Base-by-base conservation (phyloP, 164 flowering plant genomes). In the Cinnamomum chago region DNA sequence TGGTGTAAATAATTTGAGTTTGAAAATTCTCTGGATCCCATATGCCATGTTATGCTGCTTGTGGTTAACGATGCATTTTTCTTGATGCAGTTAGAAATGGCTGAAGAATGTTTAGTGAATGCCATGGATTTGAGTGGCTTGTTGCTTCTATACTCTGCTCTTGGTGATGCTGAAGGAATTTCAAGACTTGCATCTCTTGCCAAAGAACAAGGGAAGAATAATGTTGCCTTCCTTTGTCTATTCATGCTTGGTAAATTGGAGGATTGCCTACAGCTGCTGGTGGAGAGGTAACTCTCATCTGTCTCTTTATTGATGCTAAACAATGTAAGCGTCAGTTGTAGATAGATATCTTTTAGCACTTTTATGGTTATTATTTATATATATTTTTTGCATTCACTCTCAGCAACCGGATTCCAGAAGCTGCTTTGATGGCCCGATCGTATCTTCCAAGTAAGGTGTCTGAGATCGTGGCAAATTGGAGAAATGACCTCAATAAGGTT, bases 361-460 rank as follows among this genome's bases (percentile, higher is more conserved):
- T 58, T 47, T 22, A 68, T 30, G 13, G 7, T 68, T 64, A 55
- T 25, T 40, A 50, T 24, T 50, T 17, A 50, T 62, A 24, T n/a
- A 62, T 62, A 60, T 50, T 24, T 70, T 55, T 62, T 80, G 70
- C 47, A 25, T 67, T 73, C 27, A 24, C 78, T 79, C 81, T 78
- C 93, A 95, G 99, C 84, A 91, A 95, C 70, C 93, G 99, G 84
- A 93, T 95, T 80, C 99, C 99, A 71, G 99, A 95, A 80, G 99
- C 99, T 82, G 98, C 99, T 77, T 81, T 95, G 77, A 92, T 95
- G 98, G 99, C 99, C 17, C 85, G 99, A 58, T 95, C 99, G 70
- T 95, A 95, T 84, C 97, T 93, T 74, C 99, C 99, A 15, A 92
- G 98, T 87, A 95, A 91, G 83, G 98, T 95, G 68, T 92, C 99